Evolutionary conservation across 129 eudicot species (phyloP).

Genomic region (Deinandra increscens): DNA sequence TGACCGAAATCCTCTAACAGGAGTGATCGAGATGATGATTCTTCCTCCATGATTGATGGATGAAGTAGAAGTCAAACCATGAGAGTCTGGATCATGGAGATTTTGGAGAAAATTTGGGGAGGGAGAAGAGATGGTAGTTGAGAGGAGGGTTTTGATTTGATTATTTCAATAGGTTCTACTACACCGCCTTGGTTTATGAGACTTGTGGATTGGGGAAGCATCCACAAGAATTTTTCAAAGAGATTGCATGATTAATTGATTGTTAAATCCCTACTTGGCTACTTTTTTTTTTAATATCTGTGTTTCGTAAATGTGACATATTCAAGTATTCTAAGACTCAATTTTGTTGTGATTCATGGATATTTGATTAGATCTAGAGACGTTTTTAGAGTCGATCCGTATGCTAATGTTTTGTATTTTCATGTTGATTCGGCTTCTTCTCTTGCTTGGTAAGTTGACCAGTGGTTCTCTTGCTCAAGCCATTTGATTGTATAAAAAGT

Average conservation of each 20-base stretch:
- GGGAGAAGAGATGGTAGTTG: background rate
- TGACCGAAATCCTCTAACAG: constrained; percentile 94
- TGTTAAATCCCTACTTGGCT: too few species aligned
- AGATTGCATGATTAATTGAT: background rate
- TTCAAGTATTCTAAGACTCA: too few species aligned
- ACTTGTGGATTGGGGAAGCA: constrained; percentile 24
- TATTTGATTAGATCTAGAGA: too few species aligned
- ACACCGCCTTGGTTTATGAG: constrained; percentile 15
- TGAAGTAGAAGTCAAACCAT: constrained; percentile 16
- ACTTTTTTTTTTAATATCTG: too few species aligned
- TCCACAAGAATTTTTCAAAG: background rate
- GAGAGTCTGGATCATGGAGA: background rate
- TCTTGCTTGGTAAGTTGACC: too few species aligned
- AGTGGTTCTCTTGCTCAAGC: too few species aligned
- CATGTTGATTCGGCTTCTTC: too few species aligned
- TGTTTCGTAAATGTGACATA: too few species aligned
- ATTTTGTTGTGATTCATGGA: too few species aligned
- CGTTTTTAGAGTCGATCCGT: too few species aligned
- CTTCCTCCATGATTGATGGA: constrained; percentile 22
- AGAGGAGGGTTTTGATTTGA: constrained; percentile 18
- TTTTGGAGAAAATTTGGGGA: background rate
- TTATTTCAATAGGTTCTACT: background rate
- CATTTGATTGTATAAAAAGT: too few species aligned
- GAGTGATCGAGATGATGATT: constrained; percentile 38
- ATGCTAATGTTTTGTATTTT: too few species aligned